These are phyloP conservation scores for Haplosporangium sp. DNA, from an alignment of 371 early-diverging fungal species.

Conservation along the genomic window DNA sequence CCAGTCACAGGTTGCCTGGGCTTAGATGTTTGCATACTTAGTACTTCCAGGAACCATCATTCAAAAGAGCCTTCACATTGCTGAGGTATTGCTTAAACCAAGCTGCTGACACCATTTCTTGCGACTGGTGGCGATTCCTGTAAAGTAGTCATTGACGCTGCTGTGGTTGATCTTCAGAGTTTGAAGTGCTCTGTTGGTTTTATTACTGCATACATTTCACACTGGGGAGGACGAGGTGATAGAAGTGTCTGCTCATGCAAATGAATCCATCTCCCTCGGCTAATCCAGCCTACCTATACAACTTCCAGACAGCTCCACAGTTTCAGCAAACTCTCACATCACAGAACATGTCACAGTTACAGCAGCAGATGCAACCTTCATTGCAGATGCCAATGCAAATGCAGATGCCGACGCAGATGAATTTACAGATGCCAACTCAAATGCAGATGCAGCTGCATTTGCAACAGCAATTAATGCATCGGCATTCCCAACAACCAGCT, in stretches of 20 bases:
- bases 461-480: slow-evolving; percentile 19
- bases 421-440: slow-evolving; percentile 4
- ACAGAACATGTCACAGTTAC: slow-evolving; percentile 11
- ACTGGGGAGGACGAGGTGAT: neutral
- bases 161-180: too few species aligned
- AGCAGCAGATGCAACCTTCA: slow-evolving; percentile 4
- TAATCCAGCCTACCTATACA: slow-evolving; percentile 23
- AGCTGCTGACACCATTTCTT: too few species aligned
- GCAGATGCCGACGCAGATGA: slow-evolving; percentile 13
- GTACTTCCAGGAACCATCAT: too few species aligned
- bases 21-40: too few species aligned
- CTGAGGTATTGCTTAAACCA: too few species aligned
- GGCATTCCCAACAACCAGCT: slow-evolving; percentile 5
- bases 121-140: too few species aligned
- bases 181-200: too few species aligned
- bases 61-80: too few species aligned
- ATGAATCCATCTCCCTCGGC: slow-evolving; percentile 17
- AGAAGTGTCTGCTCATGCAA: slow-evolving; percentile 9
- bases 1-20: too few species aligned
- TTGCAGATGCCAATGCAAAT: slow-evolving; percentile 14
- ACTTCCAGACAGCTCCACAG: slow-evolving; percentile 8
- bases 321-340: slow-evolving; percentile 7
- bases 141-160: too few species aligned
- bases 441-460: slow-evolving; percentile 15
- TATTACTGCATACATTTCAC: too few species aligned